These are phyloP conservation scores for Schizothecium vesticola DNA, from an alignment of 495 filamentous ascomycete species.

Conservation along the genomic window DNA sequence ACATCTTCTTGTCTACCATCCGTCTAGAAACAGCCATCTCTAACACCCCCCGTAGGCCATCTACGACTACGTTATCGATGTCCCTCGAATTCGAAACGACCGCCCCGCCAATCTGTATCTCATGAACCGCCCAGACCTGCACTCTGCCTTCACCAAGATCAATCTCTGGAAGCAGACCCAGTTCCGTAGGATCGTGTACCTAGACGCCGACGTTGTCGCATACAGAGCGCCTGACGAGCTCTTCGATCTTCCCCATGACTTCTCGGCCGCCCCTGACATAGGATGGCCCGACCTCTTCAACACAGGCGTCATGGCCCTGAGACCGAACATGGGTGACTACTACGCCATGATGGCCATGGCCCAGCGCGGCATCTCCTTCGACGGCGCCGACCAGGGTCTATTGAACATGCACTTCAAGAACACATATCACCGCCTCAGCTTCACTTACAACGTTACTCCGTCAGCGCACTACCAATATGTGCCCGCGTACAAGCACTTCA, in stretches of 20 bases:
- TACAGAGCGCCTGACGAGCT: conserved; percentile 89
- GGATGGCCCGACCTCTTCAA: conserved; percentile 99
- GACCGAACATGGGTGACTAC: conserved; percentile 82
- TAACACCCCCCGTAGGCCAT: conserved; percentile 51
- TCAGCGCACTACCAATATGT: conserved; percentile 92
- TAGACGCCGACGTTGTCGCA: conserved; percentile 86
- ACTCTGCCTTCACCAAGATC: conserved; percentile 93
- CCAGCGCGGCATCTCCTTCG: conserved; percentile 82
- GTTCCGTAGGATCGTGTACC: conserved; percentile 83
- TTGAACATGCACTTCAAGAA: conserved; percentile 90
- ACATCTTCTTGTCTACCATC: background rate
- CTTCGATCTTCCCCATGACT: conserved; percentile 66
- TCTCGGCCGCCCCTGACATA: conserved; percentile 90
- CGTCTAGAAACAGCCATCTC: background rate
- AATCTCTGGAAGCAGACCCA: conserved; percentile 88
- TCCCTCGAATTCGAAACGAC: conserved; percentile 68
- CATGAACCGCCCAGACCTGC: conserved; percentile 86
- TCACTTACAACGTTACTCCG: conserved; percentile 94
- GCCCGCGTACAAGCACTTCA: conserved; percentile 89
- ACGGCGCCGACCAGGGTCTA: conserved; percentile 94
- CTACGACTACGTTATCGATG: conserved; percentile 86
- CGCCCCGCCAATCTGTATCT: conserved; percentile 78
- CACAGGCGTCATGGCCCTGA: conserved; percentile 87
- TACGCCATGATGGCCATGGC: conserved; percentile 78
- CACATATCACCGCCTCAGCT: conserved; percentile 79